phyloP scores from a whole-genome alignment of 2,329 filamentous ascomycete species.

The Trichophyton benhamiae region DNA sequence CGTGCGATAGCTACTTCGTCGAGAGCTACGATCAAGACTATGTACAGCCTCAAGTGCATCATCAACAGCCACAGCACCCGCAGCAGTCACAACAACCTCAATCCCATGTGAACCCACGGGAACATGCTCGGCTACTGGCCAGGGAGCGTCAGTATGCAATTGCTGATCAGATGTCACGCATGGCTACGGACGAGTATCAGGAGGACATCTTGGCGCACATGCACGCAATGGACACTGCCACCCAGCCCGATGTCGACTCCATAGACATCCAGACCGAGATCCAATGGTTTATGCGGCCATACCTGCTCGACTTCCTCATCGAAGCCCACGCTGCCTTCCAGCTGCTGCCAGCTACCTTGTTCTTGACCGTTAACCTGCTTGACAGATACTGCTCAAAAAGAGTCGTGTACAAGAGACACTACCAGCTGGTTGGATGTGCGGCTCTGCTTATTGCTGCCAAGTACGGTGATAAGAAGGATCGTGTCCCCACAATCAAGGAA shows the following conservation, averaged over 20 bases:
- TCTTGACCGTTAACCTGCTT: slow-evolving; percentile 89
- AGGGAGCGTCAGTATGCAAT: slow-evolving; percentile 78
- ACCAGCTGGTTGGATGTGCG: slow-evolving; percentile 92
- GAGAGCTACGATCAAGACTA: slow-evolving; percentile 47
- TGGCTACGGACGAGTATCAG: slow-evolving; percentile 79
- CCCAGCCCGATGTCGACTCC: slow-evolving; percentile 86
- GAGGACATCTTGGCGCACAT: slow-evolving; percentile 92
- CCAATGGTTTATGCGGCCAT: slow-evolving; percentile 98
- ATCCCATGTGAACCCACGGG: slow-evolving; percentile 49
- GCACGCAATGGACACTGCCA: slow-evolving; percentile 90
- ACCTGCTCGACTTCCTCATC: slow-evolving; percentile 93
- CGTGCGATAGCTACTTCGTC: slow-evolving; percentile 57
- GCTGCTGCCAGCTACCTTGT: slow-evolving; percentile 84
- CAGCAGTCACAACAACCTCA: slow-evolving; percentile 24
- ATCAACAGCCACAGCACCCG: too few species aligned
- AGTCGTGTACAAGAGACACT: slow-evolving; percentile 98
- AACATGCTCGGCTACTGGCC: slow-evolving; percentile 65
- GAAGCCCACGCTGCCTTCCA: slow-evolving; percentile 94
- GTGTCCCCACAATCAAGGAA: slow-evolving; percentile 93
- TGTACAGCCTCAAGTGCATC: slow-evolving; percentile 14
- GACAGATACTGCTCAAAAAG: slow-evolving; percentile 96
- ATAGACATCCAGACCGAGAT: slow-evolving; percentile 99
- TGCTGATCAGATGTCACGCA: slow-evolving; percentile 73
- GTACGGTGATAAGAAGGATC: slow-evolving; percentile 97
- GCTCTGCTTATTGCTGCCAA: slow-evolving; percentile 94